phyloP scores from a whole-genome alignment of 768 basidiomycete species.

The Sporobolomyces roseus region DNA sequence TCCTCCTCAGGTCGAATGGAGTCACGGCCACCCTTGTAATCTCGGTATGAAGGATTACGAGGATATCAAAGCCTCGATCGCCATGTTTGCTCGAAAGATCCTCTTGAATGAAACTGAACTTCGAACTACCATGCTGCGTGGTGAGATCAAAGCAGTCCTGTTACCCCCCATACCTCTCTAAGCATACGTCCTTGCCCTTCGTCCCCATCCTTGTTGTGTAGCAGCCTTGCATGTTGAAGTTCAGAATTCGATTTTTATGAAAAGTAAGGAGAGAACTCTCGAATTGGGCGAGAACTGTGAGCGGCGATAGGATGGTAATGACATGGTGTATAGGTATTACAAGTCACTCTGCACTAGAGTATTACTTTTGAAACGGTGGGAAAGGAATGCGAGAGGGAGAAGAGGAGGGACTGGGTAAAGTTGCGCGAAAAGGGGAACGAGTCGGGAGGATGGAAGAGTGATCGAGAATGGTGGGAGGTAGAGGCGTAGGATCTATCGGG shows the following conservation, averaged over 20 bases:
- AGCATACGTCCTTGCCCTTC: neutral
- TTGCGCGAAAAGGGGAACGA: neutral
- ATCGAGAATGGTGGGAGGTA: neutral
- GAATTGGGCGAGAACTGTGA: too few relatives aligned
- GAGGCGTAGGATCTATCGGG: constrained; percentile 54
- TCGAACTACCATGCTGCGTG: neutral
- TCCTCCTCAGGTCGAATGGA: constrained; percentile 5
- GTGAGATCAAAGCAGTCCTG: neutral
- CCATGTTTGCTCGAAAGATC: constrained; percentile 10
- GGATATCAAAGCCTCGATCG: neutral
- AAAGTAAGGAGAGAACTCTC: too few relatives aligned
- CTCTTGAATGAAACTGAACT: constrained; percentile 4
- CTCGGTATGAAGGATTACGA: constrained; percentile 12
- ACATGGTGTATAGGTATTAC: too few relatives aligned
- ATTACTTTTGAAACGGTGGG: too few relatives aligned
- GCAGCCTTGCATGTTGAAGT: too few relatives aligned
- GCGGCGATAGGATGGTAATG: too few relatives aligned
- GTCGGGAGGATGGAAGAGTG: neutral
- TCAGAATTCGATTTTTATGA: too few relatives aligned
- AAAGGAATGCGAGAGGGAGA: too few relatives aligned
- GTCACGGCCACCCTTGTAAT: constrained; percentile 2
- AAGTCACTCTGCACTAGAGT: too few relatives aligned
- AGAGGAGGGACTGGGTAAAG: too few relatives aligned
- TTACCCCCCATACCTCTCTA: constrained; percentile 1
- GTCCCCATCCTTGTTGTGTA: too few relatives aligned